phyloP scores from a whole-genome alignment of 768 basidiomycete genomes.

The Mrakia hoshinonis region DNA sequence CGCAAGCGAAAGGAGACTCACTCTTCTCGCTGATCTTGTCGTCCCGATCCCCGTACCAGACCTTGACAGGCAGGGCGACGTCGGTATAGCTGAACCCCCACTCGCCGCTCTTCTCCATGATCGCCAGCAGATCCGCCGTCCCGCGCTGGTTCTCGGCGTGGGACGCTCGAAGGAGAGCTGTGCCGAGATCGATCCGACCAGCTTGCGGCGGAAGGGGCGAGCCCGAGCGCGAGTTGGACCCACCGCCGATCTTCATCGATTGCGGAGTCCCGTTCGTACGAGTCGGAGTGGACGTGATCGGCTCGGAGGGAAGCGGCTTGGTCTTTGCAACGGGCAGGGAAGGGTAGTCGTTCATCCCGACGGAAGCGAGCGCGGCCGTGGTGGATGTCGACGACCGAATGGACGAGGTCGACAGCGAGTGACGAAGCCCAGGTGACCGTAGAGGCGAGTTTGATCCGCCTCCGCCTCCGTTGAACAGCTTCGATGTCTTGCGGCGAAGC shows the following conservation, averaged over 20 bases:
- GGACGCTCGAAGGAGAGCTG: constrained; percentile 83
- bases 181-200: constrained; percentile 54
- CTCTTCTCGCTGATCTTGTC: constrained; percentile 88
- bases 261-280: background rate
- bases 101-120: constrained; percentile 58
- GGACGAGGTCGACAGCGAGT: background rate
- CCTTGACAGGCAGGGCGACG: constrained; percentile 63
- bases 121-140: constrained; percentile 80
- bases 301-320: background rate
- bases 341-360: background rate
- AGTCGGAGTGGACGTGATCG: background rate
- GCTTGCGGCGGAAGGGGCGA: constrained; percentile 28
- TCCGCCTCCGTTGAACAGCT: background rate
- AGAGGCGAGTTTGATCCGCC: background rate
- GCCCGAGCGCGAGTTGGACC: constrained; percentile 35
- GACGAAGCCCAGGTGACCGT: background rate
- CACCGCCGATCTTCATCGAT: background rate
- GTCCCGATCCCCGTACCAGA: constrained; percentile 91
- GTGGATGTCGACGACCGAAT: background rate
- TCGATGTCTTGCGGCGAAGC: background rate
- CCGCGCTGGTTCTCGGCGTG: constrained; percentile 67
- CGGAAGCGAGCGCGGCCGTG: background rate
- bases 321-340: background rate
- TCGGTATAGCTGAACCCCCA: constrained; percentile 85
- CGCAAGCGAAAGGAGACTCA: background rate